phyloP scores from a whole-genome alignment of 345 rosid genomes.

The Ceriops tagal region DNA sequence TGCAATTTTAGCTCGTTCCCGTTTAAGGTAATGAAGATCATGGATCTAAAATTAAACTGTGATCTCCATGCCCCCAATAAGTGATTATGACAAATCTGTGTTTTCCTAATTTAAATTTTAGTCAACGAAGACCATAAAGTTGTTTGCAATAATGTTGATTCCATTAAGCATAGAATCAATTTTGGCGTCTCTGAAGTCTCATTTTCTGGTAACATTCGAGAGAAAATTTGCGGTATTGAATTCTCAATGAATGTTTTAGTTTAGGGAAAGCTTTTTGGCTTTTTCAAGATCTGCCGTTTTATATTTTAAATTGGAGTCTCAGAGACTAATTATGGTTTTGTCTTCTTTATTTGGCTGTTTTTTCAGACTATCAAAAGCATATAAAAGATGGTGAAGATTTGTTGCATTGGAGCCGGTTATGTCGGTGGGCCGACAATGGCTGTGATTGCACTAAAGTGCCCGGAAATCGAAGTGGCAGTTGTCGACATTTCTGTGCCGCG shows the following conservation, averaged over 20 bases:
- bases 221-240: not conserved
- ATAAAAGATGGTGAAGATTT: slow-evolving; percentile 29
- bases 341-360: not conserved
- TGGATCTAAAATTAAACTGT: not conserved
- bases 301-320: too few relatives aligned
- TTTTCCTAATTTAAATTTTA: not conserved
- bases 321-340: not conserved
- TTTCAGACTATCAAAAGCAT: slow-evolving; percentile 2
- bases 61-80: not conserved
- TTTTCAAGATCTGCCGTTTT: not conserved
- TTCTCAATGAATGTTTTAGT: not conserved
- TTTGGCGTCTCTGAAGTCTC: not conserved
- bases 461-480: slow-evolving; percentile 10
- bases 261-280: not conserved
- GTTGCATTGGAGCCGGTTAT: slow-evolving; percentile 35
- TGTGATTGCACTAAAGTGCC: slow-evolving; percentile 13
- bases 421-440: slow-evolving; percentile 30
- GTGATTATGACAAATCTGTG: not conserved
- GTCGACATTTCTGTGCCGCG: slow-evolving; percentile 14
- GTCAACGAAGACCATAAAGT: not conserved
- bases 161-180: too few relatives aligned
- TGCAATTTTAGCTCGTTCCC: not conserved
- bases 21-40: not conserved
- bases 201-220: not conserved
- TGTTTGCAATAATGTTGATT: too few relatives aligned